Conservation (phyloP, 2,329 filamentous ascomycete genomes). For the Macrophomina phaseolina region DNA sequence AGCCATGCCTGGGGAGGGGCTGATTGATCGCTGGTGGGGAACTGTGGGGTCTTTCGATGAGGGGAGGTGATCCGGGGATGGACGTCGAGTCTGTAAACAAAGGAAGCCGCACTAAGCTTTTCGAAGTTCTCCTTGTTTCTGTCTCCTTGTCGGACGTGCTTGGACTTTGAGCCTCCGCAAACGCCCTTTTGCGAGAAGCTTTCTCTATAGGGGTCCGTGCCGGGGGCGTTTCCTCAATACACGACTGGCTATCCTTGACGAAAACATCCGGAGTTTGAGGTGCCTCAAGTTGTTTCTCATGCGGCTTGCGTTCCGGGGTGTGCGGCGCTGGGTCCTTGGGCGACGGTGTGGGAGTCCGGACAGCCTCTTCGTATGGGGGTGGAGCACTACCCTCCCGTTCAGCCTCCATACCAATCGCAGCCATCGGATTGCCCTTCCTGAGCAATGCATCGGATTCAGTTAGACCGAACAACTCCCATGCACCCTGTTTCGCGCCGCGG, state of each 20-base stretch:
- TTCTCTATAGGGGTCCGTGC: neutral
- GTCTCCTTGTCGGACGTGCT: conserved; percentile 1
- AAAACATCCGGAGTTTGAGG: neutral
- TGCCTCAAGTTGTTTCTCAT: neutral
- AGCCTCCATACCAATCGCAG: neutral
- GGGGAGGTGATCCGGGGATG: neutral
- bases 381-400: conserved; percentile 2
- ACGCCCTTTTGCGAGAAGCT: neutral
- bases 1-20: neutral
- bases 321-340: neutral
- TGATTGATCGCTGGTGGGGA: neutral
- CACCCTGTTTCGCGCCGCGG: conserved; percentile 14
- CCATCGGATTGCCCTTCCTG: neutral
- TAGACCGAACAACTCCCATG: conserved; percentile 11
- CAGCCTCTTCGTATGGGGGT: neutral
- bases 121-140: neutral
- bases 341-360: neutral
- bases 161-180: conserved; percentile 8
- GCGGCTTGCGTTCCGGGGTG: neutral
- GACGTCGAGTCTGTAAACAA: neutral
- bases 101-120: conserved; percentile 5
- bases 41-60: conserved; percentile 1
- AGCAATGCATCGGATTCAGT: neutral
- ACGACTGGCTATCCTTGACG: neutral
- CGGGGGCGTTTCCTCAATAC: neutral